Evolutionary conservation across 1,284 basidiomycete genomes (phyloP).

Genomic region (Trichosporon sp.): DNA sequence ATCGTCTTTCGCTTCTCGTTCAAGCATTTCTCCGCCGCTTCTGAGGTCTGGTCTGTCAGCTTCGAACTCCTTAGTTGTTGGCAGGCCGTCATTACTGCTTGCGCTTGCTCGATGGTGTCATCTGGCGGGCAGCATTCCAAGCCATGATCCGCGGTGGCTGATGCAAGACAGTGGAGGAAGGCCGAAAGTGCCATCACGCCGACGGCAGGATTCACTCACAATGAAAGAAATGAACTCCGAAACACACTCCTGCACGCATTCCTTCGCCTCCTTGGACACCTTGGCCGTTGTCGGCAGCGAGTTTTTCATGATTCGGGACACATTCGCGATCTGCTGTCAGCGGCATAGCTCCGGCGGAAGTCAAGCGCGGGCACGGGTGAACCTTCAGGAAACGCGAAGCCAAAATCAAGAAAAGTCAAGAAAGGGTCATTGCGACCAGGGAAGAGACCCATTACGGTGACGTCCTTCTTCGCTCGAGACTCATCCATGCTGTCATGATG

Average conservation of each 20-base stretch:
- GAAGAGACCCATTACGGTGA: too few species aligned
- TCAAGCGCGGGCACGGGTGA: not conserved
- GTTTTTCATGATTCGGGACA: conserved; percentile 89
- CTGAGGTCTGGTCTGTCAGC: conserved; percentile 34
- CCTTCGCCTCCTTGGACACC: conserved; percentile 94
- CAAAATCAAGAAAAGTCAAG: not conserved
- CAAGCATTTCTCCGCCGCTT: conserved; percentile 83
- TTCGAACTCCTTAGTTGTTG: not conserved
- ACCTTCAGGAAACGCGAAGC: not conserved
- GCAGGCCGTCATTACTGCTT: too few species aligned
- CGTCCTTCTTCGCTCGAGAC: too few species aligned
- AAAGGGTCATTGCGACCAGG: too few species aligned
- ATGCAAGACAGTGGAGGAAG: not conserved
- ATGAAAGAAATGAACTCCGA: conserved; percentile 95
- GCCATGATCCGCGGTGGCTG: not conserved
- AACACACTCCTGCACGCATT: conserved; percentile 92
- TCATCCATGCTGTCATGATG: not conserved
- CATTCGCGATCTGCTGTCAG: conserved; percentile 75
- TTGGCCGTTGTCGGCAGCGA: conserved; percentile 85
- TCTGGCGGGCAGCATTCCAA: too few species aligned
- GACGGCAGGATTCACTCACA: conserved; percentile 33
- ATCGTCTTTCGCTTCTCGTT: conserved; percentile 93
- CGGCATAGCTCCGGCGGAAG: not conserved
- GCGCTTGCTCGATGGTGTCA: too few species aligned
- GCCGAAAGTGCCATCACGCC: not conserved